phyloP scores from a whole-genome alignment of 257 asterid species.

The Solanum chiquidenum region DNA sequence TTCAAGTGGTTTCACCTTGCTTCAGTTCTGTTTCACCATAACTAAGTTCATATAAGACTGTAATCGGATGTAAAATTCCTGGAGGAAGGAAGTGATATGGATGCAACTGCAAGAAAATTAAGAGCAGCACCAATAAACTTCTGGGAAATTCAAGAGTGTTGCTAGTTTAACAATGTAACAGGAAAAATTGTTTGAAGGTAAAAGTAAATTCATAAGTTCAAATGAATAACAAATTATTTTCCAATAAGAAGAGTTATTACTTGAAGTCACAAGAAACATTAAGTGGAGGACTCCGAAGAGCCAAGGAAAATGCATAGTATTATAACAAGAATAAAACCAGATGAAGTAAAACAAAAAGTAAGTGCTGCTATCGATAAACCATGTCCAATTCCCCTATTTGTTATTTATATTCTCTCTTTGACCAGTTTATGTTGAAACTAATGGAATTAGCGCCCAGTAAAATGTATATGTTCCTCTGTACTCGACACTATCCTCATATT shows the following conservation, averaged over 20 bases:
- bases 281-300: neutral
- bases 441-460: neutral
- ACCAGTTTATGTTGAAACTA: neutral
- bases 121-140: neutral
- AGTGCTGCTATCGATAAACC: neutral
- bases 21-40: conserved; percentile 88
- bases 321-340: neutral
- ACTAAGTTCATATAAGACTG: conserved; percentile 70
- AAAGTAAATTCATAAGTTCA: neutral
- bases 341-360: neutral
- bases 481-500: neutral
- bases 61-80: conserved; percentile 70
- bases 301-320: neutral
- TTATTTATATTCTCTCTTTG: neutral
- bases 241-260: neutral
- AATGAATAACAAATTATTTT: neutral
- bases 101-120: conserved; percentile 44
- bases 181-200: neutral
- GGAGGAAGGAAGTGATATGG: conserved; percentile 90
- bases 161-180: neutral
- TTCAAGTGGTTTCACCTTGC: conserved; percentile 50
- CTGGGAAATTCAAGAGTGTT: neutral
- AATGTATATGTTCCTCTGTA: neutral
- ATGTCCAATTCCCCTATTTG: neutral
- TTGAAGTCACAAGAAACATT: neutral